A percentile compares a stretch with the other conserved stretches of the same genome.
Evolutionary conservation across 129 eudicot species (phyloP).

Genomic region (Chrysanthemum seticuspe): DNA sequence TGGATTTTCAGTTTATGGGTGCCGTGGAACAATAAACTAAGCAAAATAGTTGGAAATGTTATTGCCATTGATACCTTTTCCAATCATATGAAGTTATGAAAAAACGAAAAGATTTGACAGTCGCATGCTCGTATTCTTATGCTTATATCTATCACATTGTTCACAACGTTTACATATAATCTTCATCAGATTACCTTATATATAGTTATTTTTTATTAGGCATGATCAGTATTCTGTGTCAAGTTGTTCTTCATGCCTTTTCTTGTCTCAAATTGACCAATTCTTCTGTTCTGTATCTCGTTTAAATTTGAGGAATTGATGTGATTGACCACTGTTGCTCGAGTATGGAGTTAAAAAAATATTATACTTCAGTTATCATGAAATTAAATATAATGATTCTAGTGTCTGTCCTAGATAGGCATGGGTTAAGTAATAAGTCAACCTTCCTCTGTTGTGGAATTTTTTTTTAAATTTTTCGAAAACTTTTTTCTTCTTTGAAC

Average conservation of each 20-base stretch:
- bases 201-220: background rate
- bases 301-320: background rate
- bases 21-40: background rate
- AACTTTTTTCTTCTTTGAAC: no score
- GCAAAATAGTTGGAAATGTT: background rate
- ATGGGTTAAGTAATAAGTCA: no score
- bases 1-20: background rate
- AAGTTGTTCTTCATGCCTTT: conserved; percentile 1
- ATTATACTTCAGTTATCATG: no score
- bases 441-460: no score
- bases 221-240: conserved; percentile 9
- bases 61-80: background rate
- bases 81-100: background rate
- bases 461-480: no score
- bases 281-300: background rate
- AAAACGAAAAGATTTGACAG: conserved; percentile 3
- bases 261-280: background rate
- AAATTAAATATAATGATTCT: no score
- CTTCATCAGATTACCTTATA: no score
- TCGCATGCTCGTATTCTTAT: background rate
- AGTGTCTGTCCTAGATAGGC: no score
- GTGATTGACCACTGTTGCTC: background rate
- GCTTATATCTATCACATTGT: no score
- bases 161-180: no score
- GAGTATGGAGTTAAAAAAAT: background rate